These are phyloP conservation scores for Pisolithus thermaeus DNA, from an alignment of 1,284 basidiomycete genomes.

Conservation along the genomic window DNA sequence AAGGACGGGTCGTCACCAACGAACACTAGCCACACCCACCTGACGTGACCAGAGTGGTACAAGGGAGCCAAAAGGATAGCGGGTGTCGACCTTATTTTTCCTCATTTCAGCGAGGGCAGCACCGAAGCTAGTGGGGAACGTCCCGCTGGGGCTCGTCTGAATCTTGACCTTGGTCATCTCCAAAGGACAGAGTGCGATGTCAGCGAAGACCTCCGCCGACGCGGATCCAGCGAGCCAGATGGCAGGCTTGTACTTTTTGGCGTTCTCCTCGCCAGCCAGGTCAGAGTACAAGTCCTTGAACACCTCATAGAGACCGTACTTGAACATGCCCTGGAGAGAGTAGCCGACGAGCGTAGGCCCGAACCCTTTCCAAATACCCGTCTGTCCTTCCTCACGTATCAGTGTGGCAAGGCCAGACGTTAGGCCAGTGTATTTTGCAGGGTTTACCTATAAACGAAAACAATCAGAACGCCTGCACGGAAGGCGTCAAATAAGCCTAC, in stretches of 20 bases:
- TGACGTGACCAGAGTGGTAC: constrained; percentile 82
- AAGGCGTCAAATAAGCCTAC: constrained; percentile 17
- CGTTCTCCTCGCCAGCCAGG: constrained; percentile 77
- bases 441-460: constrained; percentile 56
- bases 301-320: constrained; percentile 93
- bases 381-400: constrained; percentile 76
- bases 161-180: constrained; percentile 87
- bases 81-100: constrained; percentile 56
- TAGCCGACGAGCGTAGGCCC: constrained; percentile 91
- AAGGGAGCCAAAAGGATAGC: constrained; percentile 77
- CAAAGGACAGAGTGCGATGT: constrained; percentile 78
- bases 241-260: constrained; percentile 82
- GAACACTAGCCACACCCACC: constrained; percentile 33
- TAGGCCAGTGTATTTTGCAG: constrained; percentile 73
- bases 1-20: background rate
- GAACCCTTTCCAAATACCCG: constrained; percentile 91
- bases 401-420: constrained; percentile 68
- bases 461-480: constrained; percentile 4
- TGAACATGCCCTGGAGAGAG: constrained; percentile 94
- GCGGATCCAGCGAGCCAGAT: constrained; percentile 95
- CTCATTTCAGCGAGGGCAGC: constrained; percentile 67
- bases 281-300: constrained; percentile 94
- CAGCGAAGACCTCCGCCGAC: constrained; percentile 93
- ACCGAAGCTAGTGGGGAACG: constrained; percentile 69
- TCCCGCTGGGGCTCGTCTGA: constrained; percentile 66